Conservation (phyloP, 805 yeast genomes). For the Clavispora phyllophila region DNA sequence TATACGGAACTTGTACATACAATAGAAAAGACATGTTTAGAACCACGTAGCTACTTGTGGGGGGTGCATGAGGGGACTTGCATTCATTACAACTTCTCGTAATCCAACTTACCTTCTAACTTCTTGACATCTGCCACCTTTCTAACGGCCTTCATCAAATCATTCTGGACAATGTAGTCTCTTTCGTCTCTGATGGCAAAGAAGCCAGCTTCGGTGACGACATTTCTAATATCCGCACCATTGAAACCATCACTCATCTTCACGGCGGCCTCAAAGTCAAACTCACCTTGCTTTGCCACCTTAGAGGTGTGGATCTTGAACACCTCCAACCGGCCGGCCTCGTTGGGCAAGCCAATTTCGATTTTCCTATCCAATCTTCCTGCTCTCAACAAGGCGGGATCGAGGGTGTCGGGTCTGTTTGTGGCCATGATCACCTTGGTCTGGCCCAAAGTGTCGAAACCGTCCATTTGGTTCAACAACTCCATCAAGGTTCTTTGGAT, state of each 20-base stretch:
- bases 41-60: background rate
- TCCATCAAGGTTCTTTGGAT: constrained; percentile 98
- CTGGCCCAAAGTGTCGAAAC: constrained; percentile 93
- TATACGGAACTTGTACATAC: constrained; percentile 10
- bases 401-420: constrained; percentile 97
- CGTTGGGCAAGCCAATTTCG: constrained; percentile 93
- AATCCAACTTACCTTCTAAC: constrained; percentile 92
- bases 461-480: constrained; percentile 95
- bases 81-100: constrained; percentile 67
- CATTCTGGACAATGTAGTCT: constrained; percentile 88
- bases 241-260: constrained; percentile 99
- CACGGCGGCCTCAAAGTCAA: constrained; percentile 94
- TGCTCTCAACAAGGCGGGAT: constrained; percentile 95
- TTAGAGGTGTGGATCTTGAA: constrained; percentile 88
- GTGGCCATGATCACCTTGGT: constrained; percentile 99
- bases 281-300: constrained; percentile 87
- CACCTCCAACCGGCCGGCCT: constrained; percentile 88
- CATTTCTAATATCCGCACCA: constrained; percentile 97
- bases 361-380: constrained; percentile 96
- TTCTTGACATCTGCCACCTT: constrained; percentile 96
- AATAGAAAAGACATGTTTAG: background rate
- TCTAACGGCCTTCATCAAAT: constrained; percentile 95
- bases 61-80: background rate
- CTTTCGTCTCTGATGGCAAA: constrained; percentile 97
- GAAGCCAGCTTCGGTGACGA: constrained; percentile 97